phyloP scores from a whole-genome alignment of 352 stramenopile species.

The Phytophthora pinifolia region DNA sequence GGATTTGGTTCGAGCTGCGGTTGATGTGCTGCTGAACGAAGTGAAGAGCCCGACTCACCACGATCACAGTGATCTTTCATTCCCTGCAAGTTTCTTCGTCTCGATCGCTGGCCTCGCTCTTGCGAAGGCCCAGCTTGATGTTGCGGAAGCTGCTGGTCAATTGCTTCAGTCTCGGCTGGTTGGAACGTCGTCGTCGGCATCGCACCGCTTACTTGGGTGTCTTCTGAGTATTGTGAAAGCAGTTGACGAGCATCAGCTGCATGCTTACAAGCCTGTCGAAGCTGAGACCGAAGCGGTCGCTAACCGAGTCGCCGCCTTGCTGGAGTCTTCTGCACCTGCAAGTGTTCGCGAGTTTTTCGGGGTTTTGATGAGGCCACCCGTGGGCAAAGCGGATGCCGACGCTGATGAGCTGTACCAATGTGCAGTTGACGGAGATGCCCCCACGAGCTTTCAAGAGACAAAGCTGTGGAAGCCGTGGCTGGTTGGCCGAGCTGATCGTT shows the following conservation, averaged over 20 bases:
- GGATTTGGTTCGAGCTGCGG: slow-evolving; percentile 27
- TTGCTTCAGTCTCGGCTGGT: slow-evolving; percentile 21
- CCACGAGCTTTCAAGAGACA: background rate
- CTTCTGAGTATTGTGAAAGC: slow-evolving; percentile 28
- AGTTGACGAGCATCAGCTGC: slow-evolving; percentile 15
- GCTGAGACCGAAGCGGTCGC: background rate
- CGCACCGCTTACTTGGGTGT: slow-evolving; percentile 21
- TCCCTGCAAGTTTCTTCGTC: slow-evolving; percentile 44
- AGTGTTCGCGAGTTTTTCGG: slow-evolving; percentile 25
- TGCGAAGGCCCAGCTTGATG: slow-evolving; percentile 9
- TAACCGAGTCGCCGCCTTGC: slow-evolving; percentile 1
- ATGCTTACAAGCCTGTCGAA: background rate
- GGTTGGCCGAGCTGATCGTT: slow-evolving; percentile 12
- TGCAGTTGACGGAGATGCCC: background rate
- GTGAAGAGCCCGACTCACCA: background rate
- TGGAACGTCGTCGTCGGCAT: slow-evolving; percentile 2
- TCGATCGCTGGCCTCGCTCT: slow-evolving; percentile 39
- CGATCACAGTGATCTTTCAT: slow-evolving; percentile 16
- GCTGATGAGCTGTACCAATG: slow-evolving; percentile 1
- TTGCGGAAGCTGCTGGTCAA: slow-evolving; percentile 37
- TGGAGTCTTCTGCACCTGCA: slow-evolving; percentile 5
- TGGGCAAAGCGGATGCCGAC: background rate
- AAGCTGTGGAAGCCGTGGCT: background rate
- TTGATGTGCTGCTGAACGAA: slow-evolving; percentile 31
- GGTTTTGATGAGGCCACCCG: slow-evolving; percentile 13